These are phyloP conservation scores for Ganoderma boninense DNA, from an alignment of 1,284 basidiomycete species.

Conservation along the genomic window DNA sequence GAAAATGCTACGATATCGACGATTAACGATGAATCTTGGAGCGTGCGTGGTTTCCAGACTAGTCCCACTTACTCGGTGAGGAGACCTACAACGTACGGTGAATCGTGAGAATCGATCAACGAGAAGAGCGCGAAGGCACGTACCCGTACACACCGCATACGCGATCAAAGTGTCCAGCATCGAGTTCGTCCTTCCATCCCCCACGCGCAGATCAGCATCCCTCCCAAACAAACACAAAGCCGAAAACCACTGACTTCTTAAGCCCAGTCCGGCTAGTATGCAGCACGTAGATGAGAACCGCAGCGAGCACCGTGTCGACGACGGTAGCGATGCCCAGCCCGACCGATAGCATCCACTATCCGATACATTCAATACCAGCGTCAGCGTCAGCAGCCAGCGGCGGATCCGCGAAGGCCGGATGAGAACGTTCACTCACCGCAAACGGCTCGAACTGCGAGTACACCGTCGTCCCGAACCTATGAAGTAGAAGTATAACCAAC, in stretches of 20 bases:
- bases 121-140: not conserved
- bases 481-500: too few species aligned
- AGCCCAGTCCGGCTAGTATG: not conserved
- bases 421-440: not conserved
- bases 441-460: not conserved
- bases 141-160: conserved; percentile 3
- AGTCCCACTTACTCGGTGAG: not conserved
- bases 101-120: not conserved
- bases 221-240: not conserved
- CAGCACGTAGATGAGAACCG: not conserved
- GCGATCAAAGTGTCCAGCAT: conserved; percentile 12
- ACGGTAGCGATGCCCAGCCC: not conserved
- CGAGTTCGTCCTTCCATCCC: not conserved
- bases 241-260: not conserved
- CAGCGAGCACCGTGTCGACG: not conserved
- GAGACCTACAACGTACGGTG: not conserved
- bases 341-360: not conserved
- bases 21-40: too few species aligned
- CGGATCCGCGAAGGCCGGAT: too few species aligned
- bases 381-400: too few species aligned
- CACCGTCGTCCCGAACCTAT: not conserved
- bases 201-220: not conserved
- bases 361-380: too few species aligned
- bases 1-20: not conserved
- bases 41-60: too few species aligned